Base-by-base conservation (phyloP, 345 rosid genomes). In the Salix viminalis region DNA sequence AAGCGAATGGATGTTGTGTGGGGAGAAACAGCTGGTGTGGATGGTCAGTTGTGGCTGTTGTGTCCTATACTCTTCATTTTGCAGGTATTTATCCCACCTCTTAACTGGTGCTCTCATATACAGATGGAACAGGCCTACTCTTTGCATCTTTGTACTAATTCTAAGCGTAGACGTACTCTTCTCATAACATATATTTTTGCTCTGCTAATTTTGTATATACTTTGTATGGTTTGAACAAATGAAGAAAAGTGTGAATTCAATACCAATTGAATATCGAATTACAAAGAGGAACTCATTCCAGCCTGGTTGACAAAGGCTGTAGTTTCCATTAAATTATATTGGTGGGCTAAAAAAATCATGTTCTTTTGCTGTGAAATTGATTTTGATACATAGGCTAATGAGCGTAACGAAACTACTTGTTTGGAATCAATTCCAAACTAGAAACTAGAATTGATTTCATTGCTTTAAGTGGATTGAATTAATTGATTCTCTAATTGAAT, bases 1-100 rank as follows among this genome's bases (percentile, higher is more conserved):
- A 92, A 96, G 86, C 90, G 99, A 78, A 96, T 96, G 99, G 99
- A 96, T 84, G 99, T 96, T 69, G 99, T 96, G 32, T 96, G 99
- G 99, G 98, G 99, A 76, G 98, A 94, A 90, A 96, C 99, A 15
- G 92, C 99, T 71, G 98, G 99, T 4, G 99, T 96, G 67, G 91
- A 89, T 76, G 98, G 99, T 54, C 98, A 96, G 72, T 52, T 96
- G 81, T 94, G 95, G 99, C 86, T 96, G 70, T 81, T 96, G 84
- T 96, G 94, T 80, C 99, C 98, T 70, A 81, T 96, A 73, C 97
- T 96, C 68, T 96, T 96, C 83, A 79, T 90, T 71, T 72, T 96
- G 88, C 99, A 96, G 98, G 99, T 93, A 76, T 86, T 69, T 75
- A 30, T 37, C 36, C 67, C 80, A 30, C 30, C 42, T 28, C 6